Conservation (phyloP, 73 alveolate genomes). For the Breviolum minutum region DNA sequence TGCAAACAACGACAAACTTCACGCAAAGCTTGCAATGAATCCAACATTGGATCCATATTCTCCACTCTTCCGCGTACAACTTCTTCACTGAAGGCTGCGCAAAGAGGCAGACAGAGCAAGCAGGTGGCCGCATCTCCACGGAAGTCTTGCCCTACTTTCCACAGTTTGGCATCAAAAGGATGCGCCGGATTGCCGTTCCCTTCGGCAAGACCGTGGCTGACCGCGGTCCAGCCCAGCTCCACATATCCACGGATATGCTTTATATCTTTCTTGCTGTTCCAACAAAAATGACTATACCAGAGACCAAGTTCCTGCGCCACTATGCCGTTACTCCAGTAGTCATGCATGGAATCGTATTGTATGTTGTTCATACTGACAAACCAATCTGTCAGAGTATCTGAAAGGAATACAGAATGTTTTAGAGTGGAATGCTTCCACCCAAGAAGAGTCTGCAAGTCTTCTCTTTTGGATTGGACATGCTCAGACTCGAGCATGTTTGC, state of each 20-base stretch:
- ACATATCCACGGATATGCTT: not conserved
- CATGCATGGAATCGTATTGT: not conserved
- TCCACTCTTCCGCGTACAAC: not conserved
- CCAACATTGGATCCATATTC: not conserved
- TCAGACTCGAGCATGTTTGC: not conserved
- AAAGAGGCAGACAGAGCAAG: not conserved
- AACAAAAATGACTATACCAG: not conserved
- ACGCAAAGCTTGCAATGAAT: not conserved
- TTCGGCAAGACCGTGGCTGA: not conserved
- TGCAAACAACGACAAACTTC: not conserved
- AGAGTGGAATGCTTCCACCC: not conserved
- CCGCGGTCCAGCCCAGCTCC: not conserved
- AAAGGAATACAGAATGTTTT: too few species aligned
- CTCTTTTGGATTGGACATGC: not conserved
- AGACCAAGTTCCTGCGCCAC: slow-evolving; percentile 26
- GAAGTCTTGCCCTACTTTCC: not conserved
- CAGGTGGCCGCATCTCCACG: not conserved
- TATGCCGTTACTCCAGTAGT: not conserved
- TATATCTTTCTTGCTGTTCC: not conserved
- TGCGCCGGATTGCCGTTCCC: not conserved
- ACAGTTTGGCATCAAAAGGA: not conserved
- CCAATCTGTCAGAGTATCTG: not conserved
- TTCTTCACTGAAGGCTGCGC: not conserved
- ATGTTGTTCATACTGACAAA: not conserved
- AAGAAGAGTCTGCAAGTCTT: not conserved